Evolutionary conservation across 257 asterid species (phyloP).

Genomic region (Solanum appendiculatum): DNA sequence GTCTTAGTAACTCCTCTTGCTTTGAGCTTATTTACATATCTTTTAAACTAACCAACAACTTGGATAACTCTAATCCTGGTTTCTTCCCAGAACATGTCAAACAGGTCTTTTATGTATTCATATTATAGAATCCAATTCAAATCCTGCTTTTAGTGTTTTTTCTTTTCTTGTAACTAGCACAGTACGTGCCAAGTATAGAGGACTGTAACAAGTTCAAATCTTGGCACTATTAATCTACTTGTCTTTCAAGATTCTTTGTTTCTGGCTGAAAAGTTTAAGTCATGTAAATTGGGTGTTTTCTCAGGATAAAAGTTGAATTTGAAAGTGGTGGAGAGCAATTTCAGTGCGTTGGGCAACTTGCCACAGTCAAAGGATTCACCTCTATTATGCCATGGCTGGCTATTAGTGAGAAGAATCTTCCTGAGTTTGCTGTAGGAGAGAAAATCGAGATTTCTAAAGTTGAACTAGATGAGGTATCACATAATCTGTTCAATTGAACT

Average conservation of each 20-base stretch:
- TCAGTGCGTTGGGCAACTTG: constrained; percentile 64
- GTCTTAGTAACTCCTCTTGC: not conserved
- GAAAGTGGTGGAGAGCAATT: constrained; percentile 68
- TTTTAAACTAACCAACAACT: not conserved
- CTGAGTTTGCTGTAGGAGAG: constrained; percentile 60
- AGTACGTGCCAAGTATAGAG: not conserved
- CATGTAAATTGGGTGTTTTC: constrained; percentile 4
- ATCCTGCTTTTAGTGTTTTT: not conserved
- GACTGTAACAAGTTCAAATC: not conserved
- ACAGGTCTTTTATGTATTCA: not conserved
- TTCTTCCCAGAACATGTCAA: not conserved
- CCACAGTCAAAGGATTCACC: constrained; percentile 61
- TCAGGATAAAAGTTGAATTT: constrained; percentile 62
- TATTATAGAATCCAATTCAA: not conserved
- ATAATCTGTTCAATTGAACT: not conserved
- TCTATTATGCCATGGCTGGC: constrained; percentile 94
- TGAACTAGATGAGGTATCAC: constrained; percentile 63
- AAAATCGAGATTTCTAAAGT: constrained; percentile 47
- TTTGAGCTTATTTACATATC: not conserved
- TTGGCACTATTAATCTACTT: not conserved
- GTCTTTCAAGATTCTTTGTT: not conserved
- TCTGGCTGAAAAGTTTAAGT: not conserved
- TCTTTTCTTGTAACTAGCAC: not conserved
- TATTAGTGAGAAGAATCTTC: constrained; percentile 57
- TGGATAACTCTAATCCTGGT: not conserved